A percentile compares a stretch with the other conserved stretches of the same genome.
Conservation (phyloP, 202 grass and related monocot species). For the Carex arenaria region DNA sequence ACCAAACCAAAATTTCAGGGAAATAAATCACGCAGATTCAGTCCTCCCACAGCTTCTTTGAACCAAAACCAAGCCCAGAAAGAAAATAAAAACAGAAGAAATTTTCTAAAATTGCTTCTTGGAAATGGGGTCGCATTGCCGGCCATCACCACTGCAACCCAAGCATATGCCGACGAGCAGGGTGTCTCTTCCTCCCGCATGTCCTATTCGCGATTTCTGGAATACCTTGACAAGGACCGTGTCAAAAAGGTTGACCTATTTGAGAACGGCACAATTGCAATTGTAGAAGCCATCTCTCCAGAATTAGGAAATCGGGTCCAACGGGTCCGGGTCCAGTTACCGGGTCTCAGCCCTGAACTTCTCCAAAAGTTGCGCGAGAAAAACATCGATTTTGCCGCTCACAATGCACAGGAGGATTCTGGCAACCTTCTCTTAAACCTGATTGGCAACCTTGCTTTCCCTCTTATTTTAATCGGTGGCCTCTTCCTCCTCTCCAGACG, state of each 20-base stretch:
- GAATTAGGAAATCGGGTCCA: constrained; percentile 91
- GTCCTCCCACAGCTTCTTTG: constrained; percentile 58
- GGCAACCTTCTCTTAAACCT: constrained; percentile 87
- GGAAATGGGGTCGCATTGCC: constrained; percentile 73
- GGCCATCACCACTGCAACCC: constrained; percentile 45
- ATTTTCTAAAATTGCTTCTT: constrained; percentile 75
- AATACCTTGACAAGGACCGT: constrained; percentile 96
- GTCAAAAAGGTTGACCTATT: constrained; percentile 95
- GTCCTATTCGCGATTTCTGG: constrained; percentile 96
- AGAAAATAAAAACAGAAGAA: constrained; percentile 59
- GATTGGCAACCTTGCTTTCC: constrained; percentile 94
- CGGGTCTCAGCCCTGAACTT: constrained; percentile 90
- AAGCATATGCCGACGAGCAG: constrained; percentile 81
- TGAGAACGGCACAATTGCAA: constrained; percentile 92
- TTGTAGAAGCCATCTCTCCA: constrained; percentile 90
- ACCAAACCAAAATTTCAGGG: constrained; percentile 48
- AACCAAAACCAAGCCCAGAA: constrained; percentile 36
- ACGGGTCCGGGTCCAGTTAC: constrained; percentile 92
- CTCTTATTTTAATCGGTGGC: constrained; percentile 93
- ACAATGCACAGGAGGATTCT: constrained; percentile 86
- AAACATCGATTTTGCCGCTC: constrained; percentile 92
- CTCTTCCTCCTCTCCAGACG: constrained; percentile 89
- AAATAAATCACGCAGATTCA: constrained; percentile 35
- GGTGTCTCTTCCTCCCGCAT: constrained; percentile 90
- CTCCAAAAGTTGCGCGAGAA: constrained; percentile 95